Evolutionary conservation across 2,329 filamentous ascomycete genomes (phyloP).

Genomic region (Aspergillus fumigatiaffinis): DNA sequence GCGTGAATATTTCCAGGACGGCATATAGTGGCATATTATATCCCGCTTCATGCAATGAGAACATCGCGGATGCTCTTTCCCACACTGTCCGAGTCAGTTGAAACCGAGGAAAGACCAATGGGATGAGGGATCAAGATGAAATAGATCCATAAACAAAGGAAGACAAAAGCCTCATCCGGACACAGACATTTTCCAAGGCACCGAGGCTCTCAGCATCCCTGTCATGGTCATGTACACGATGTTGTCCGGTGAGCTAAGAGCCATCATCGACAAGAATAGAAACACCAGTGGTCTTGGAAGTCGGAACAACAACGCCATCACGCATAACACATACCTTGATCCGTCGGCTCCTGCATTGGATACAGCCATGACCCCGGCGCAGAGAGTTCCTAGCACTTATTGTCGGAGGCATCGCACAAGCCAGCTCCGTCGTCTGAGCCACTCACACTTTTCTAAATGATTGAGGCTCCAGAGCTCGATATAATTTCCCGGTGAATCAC

Average conservation of each 20-base stretch:
- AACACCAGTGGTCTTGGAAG: neutral
- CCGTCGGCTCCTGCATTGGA: slow-evolving; percentile 16
- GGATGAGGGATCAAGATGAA: neutral
- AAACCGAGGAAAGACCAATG: slow-evolving; percentile 1
- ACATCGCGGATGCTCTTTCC: slow-evolving; percentile 13
- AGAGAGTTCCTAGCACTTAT: slow-evolving; percentile 11
- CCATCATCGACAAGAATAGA: neutral
- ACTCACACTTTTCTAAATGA: neutral
- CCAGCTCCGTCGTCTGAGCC: neutral
- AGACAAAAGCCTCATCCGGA: neutral
- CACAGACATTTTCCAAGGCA: neutral
- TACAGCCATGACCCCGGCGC: slow-evolving; percentile 13
- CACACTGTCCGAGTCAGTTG: slow-evolving; percentile 13
- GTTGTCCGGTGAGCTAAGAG: neutral
- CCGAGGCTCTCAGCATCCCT: neutral
- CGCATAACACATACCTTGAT: slow-evolving; percentile 18
- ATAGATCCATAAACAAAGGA: neutral
- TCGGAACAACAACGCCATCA: neutral
- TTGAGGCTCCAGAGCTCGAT: neutral
- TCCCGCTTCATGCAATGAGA: slow-evolving; percentile 13
- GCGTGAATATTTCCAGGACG: slow-evolving; percentile 11
- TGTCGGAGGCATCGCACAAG: slow-evolving; percentile 15
- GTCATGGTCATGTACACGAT: neutral
- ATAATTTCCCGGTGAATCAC: neutral
- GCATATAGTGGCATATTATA: slow-evolving; percentile 12